Base-by-base conservation (phyloP, 83 land plant species). In the Picea abies region DNA sequence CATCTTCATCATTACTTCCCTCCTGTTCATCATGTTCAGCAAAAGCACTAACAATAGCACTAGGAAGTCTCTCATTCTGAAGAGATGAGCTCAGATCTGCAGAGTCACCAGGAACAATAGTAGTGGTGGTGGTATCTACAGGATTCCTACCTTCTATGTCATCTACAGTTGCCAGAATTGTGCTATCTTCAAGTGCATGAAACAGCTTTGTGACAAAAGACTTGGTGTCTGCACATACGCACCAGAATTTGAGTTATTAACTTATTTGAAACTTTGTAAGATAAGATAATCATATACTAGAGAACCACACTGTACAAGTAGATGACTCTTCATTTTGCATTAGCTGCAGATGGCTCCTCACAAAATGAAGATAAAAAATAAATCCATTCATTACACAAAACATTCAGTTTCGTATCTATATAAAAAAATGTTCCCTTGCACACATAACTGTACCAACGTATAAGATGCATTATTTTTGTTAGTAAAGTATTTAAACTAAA, bases 1-100 rank as follows among this genome's bases (percentile, higher is more conserved):
- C 98, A 86, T 95, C 98, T 83, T 94, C 96, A 82, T 93, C 97
- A 82, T 94, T 96, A 86, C 91, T 92, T 65, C 88, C 78, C 76
- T 94, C 95, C 69, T 91, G 90, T 60, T 93, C 92, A 56, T 92
- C 93, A 65, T 85, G 83, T 80, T 96, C 93, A 85, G 88, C 87
- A 64, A 58, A 49, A 44, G 76, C 52, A n/a, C 56, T 56, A 72
- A 41, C 76, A 72, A 72, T 49, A 39, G 52, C 76, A 72, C 76
- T 72, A 44, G 79, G 56, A 77, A 63, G 82, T 58, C 72, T 80
- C 79, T 63, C 85, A 8, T 66, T 41, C 64, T 80, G 84, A 23
- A 79, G 83, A 23, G 85, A 81, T 63, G 68, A 56, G 26, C 80
- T 76, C 20, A 75, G 52, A 44, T 37, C 83, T 7, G 84, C 75